Conservation (phyloP, 2,329 filamentous ascomycete species). For the Aspergillaceae sp. region DNA sequence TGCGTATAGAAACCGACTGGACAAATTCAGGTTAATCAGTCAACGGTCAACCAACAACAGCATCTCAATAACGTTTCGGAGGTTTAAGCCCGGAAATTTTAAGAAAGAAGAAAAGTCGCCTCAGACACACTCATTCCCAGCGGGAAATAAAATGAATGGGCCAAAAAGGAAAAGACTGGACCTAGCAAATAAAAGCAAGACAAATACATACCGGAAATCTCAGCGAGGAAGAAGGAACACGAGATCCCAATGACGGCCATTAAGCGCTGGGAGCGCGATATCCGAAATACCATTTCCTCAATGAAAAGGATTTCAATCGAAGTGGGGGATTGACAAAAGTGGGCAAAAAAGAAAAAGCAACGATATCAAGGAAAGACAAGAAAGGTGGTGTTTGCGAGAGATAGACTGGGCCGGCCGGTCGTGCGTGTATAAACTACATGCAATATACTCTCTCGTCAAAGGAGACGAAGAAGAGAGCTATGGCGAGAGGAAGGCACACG, state of each 20-base stretch:
- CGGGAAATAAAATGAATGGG: constrained; percentile 1
- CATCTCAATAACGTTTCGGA: not conserved
- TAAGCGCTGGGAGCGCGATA: constrained; percentile 24
- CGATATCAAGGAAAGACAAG: too few species aligned
- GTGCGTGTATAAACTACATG: too few species aligned
- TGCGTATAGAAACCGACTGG: constrained; percentile 60
- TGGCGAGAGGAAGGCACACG: too few species aligned
- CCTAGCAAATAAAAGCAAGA: not conserved
- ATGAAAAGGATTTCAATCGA: too few species aligned
- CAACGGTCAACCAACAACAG: not conserved
- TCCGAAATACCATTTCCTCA: constrained; percentile 13
- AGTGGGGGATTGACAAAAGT: too few species aligned
- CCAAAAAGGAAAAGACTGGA: too few species aligned
- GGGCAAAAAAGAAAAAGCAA: too few species aligned
- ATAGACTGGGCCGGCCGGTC: too few species aligned
- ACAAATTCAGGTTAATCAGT: constrained; percentile 2
- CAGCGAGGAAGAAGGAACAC: constrained; percentile 23
- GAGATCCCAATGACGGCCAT: constrained; percentile 23
- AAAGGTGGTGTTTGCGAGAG: too few species aligned
- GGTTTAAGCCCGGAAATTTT: too few species aligned
- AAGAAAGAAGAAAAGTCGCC: not conserved
- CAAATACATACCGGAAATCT: constrained; percentile 20
- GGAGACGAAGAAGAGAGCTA: too few species aligned
- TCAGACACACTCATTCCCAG: not conserved
- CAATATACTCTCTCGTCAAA: too few species aligned